Evolutionary conservation across 768 basidiomycete species (phyloP).

Genomic region (Pleurotus citrinopileatus): DNA sequence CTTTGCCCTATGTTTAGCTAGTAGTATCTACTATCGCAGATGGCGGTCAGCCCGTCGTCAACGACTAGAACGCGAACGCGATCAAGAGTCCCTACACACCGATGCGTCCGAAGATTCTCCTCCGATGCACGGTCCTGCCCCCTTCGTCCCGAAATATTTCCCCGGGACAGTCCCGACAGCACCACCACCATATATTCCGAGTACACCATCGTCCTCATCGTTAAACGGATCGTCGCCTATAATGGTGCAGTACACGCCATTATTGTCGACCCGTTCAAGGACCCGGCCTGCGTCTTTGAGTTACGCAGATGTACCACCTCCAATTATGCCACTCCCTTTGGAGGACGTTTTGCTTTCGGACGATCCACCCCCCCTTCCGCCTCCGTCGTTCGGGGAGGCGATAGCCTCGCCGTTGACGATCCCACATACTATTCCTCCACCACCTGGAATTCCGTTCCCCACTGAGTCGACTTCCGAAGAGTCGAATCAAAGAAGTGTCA

Average conservation of each 20-base stretch:
- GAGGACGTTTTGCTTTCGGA: conserved; percentile 2
- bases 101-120: conserved; percentile 35
- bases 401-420: conserved; percentile 7
- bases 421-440: background rate
- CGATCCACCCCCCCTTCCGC: background rate
- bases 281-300: background rate
- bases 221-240: background rate
- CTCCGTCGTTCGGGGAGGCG: conserved; percentile 9
- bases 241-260: background rate
- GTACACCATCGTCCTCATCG: background rate
- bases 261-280: background rate
- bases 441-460: conserved; percentile 2
- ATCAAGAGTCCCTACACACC: conserved; percentile 20
- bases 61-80: conserved; percentile 26
- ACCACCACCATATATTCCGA: conserved; percentile 31
- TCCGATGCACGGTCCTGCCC: conserved; percentile 40
- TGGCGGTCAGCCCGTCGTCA: conserved; percentile 37
- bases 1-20: conserved; percentile 43
- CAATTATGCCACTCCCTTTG: background rate
- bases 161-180: conserved; percentile 44
- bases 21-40: conserved; percentile 50
- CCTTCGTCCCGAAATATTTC: conserved; percentile 58
- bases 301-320: conserved; percentile 6
- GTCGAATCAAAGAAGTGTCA: too few species aligned
- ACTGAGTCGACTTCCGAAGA: background rate